Base-by-base conservation (phyloP, 805 yeast genomes). In the Pachysolen tannophilus region DNA sequence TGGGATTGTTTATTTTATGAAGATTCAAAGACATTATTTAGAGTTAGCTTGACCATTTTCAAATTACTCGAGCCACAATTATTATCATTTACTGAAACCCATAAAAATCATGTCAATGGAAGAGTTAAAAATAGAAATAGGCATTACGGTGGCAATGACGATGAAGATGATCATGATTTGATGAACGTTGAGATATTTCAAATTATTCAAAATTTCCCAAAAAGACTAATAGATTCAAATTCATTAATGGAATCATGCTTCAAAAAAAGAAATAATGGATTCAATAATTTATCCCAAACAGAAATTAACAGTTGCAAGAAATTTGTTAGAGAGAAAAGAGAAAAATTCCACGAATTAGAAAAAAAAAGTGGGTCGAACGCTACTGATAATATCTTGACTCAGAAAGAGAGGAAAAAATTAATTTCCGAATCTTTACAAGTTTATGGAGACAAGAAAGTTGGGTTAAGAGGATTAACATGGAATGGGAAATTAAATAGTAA, bases 1-100 rank as follows among this genome's bases (percentile, higher is more conserved):
- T 90, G 98, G 97, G 98, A 92, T 57, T 84, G 94, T 42, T 60
- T 90, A 33, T 88, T 94, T 65, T 86, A 82, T 51, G 97, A 90
- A 53, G 96, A 86, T 20, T 80, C 95, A 2, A 84, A 84, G 49
- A 74, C 92, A 8, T 63, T 92, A 13, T 92, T 87, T 61, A 75
- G 94, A 39, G 71, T 84, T 3, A 79, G 95, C 1, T 59, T 90
- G 36, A 81, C 95, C 1, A 72, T 92, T 10, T 72, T 88, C 53
- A 82, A 83, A 49, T 55, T 79, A 43, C 67, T 87, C 35, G 88
- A 83, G 48, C 81, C 84, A 2, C 72, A 72, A 32, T 67, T 88
- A 38, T 18, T 46, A 11, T 25, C 35, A n/a, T 17, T 26, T 14
- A 32, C 28, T 16, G 10, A 20, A 19, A 13, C 34, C 17, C 37